Evolutionary conservation across 371 early-diverging fungal species (phyloP), one percentile per base, ranked within the genome.

Genomic region (Paraphysoderma sedebokerense): DNA sequence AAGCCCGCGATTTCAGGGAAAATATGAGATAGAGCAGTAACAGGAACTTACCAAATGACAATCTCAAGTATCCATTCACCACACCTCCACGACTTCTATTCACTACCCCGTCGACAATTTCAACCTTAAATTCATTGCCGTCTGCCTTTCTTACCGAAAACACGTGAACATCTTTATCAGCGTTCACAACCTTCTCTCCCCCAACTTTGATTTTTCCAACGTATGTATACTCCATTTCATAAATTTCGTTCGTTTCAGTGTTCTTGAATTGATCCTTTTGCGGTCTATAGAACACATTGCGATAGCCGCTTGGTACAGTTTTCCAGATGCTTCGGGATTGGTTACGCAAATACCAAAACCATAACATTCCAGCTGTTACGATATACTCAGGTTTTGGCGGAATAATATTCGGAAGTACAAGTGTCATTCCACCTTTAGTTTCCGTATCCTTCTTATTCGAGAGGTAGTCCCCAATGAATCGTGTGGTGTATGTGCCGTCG

Each of bases 401-500:
- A 20, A 61, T 58, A 22, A 51, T 48, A 33, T 58, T 48, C 9
- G 54, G 61, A 9, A 58, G 51, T 20, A 54, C 51, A 27, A 59
- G 64, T 6, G 54, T 54, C 3, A 44, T 30, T 32, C 40, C 54
- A 2, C 27, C 26, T 39, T 55, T 60, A n/a, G 27, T 15, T 30
- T 31, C 54, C 9, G 30, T 30, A 7, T 12, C 44, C 13, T 13
- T 13, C 23, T 45, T 15, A 12, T 27, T n/a, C 4, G 54, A 52
- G 27, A 30, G 44, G 47, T 71, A 68, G 46, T 60, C 52, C 2
- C 55, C 56, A 46, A 80, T 72, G 52, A 77, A 73, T 35, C 72
- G 58, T 20, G 81, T 80, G 44, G 74, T 68, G 50, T 75, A 74
- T 2, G 54, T 57, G 30, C 79, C 81, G 6, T 63, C 53, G 19